Percentiles rank a stretch among this genome's conserved stretches.
Evolutionary conservation across 305 asterid genomes (phyloP).

Genomic region (Fraxinus ornus): DNA sequence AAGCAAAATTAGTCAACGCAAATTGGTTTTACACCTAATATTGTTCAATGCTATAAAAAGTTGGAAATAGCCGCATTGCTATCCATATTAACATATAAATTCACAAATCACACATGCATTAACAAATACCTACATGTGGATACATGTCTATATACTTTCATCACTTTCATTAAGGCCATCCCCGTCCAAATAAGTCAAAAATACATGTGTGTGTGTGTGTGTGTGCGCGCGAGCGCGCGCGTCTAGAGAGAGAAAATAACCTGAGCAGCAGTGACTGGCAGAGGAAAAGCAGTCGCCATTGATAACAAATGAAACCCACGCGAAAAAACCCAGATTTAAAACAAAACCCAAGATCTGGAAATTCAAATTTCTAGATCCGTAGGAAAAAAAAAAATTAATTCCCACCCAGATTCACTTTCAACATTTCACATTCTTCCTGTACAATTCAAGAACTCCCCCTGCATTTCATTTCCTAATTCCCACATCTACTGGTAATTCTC

Average conservation of each 20-base stretch:
- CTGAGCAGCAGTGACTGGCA: conserved; percentile 93
- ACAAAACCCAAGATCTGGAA: conserved; percentile 20
- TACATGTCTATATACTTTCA: background rate
- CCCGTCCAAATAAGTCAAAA: background rate
- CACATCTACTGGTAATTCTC: conserved; percentile 28
- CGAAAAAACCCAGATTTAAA: conserved; percentile 63
- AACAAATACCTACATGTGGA: background rate
- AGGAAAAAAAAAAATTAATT: conserved; percentile 8
- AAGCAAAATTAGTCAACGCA: background rate
- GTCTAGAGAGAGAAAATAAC: conserved; percentile 28
- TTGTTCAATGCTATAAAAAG: background rate
- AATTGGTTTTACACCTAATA: background rate
- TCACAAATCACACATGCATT: background rate
- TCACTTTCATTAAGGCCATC: background rate
- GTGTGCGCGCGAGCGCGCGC: too few relatives aligned
- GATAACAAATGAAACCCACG: conserved; percentile 16
- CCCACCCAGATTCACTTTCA: conserved; percentile 31
- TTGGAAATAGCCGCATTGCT: background rate
- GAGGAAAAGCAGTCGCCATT: conserved; percentile 75
- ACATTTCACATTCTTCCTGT: conserved; percentile 37
- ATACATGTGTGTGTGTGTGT: background rate
- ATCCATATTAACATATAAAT: background rate
- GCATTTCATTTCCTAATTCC: background rate
- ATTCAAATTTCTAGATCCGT: conserved; percentile 41
- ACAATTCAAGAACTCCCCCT: conserved; percentile 17